Evolutionary conservation across 768 basidiomycete genomes (phyloP).

Genomic region (Calocera viscosa): DNA sequence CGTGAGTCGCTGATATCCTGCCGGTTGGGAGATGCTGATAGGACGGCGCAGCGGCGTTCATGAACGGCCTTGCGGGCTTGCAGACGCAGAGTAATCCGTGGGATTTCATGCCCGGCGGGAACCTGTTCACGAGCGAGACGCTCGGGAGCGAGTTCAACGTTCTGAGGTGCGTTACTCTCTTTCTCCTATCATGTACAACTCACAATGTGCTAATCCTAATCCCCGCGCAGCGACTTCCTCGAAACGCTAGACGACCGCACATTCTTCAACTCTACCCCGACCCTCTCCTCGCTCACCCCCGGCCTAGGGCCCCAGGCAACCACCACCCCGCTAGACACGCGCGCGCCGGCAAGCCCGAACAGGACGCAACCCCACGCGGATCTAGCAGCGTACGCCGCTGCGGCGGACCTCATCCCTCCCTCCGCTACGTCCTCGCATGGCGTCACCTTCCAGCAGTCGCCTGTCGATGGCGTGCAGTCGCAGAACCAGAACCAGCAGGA

Average conservation of each 20-base stretch:
- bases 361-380: neutral
- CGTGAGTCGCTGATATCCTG: neutral
- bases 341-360: neutral
- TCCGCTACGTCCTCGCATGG: neutral
- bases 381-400: neutral
- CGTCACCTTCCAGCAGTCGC: neutral
- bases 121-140: constrained; percentile 34
- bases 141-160: constrained; percentile 74
- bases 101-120: constrained; percentile 4
- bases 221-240: constrained; percentile 58
- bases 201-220: constrained; percentile 13
- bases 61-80: neutral
- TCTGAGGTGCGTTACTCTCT: constrained; percentile 43
- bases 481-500: constrained; percentile 13
- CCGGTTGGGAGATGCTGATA: neutral
- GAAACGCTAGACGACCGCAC: constrained; percentile 76
- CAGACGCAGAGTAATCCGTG: neutral
- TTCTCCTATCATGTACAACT: constrained; percentile 14
- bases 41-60: neutral
- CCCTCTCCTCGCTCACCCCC: neutral
- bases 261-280: constrained; percentile 43
- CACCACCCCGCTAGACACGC: neutral
- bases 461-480: neutral
- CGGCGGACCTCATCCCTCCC: neutral
- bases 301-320: neutral